Base-by-base conservation (phyloP, 768 basidiomycete genomes). In the Daedaleopsis sinensis region DNA sequence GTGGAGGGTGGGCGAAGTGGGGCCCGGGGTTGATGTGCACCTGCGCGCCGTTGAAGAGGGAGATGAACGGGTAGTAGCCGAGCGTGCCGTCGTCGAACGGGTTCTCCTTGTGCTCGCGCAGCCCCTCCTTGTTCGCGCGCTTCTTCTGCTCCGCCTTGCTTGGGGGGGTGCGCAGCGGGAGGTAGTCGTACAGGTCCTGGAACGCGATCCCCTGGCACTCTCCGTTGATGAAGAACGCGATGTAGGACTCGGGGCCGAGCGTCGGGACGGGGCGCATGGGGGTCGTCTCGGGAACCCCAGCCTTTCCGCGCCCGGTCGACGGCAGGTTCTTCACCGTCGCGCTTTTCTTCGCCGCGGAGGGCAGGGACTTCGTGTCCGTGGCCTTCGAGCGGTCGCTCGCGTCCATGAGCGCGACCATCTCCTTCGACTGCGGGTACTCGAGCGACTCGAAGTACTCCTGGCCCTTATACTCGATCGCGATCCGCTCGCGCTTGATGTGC, bases 61-160 rank as follows among this genome's bases (percentile, higher is more conserved):
- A 96, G 65, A 97, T 85, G 77, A 98, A 89, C 0, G 96, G 94
- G 72, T 94, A 98, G 75, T 99, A 99, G 1, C 97, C 97, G 7
- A 97, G 77, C 19, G 90, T 88, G 19, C 96, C 97, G 72, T 99
- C 97, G 72, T 99, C 95, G 68, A 94, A 92, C 3, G 84, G 84
- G 63, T 95, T 95, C 75, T 93, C 90, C 61, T 82, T 82, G 70
- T 90, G 89, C 67, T 91, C 87, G 55, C 88, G 86, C 11, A 77
- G 72, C 50, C 87, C 85, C 52, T 85, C 87, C 70, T 87, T 84
- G 57, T 83, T 83, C n/a, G 80, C 75, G 39, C 82, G 81, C 68
- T 83, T 87, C 70, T 84, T 84, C 59, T 85, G 86, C 68, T 86
- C 86, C 9, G 82, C 82, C 71, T 90, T 91, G 23, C 80, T 82